phyloP scores from a whole-genome alignment of 2,329 filamentous ascomycete species.

The Pezicula rhizophila region DNA sequence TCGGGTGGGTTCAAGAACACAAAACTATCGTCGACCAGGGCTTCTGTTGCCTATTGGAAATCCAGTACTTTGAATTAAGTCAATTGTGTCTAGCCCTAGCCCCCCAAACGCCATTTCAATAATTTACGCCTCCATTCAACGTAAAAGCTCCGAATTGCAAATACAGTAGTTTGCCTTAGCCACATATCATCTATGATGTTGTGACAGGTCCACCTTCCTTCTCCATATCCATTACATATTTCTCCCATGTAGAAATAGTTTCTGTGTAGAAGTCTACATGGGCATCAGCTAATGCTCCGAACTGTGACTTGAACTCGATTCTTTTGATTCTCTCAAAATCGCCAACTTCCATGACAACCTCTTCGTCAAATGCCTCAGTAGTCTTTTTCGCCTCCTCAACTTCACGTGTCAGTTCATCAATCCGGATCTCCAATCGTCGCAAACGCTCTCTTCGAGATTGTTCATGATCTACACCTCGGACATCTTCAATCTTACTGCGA shows the following conservation, averaged over 20 bases:
- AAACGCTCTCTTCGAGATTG: conserved; percentile 80
- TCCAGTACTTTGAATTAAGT: too few relatives aligned
- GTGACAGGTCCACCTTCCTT: conserved; percentile 24
- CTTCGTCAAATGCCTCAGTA: conserved; percentile 90
- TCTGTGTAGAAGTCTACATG: conserved; percentile 83
- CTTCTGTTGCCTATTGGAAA: too few relatives aligned
- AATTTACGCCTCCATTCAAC: too few relatives aligned
- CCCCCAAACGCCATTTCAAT: too few relatives aligned
- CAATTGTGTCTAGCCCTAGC: too few relatives aligned
- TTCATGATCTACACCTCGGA: conserved; percentile 93
- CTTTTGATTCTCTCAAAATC: conserved; percentile 98
- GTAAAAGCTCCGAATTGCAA: too few relatives aligned
- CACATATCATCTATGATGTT: background rate
- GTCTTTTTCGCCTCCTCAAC: conserved; percentile 83
- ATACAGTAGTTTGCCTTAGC: too few relatives aligned
- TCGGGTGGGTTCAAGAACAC: too few relatives aligned
- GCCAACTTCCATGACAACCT: conserved; percentile 84
- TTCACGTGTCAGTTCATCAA: conserved; percentile 84
- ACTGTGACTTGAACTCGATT: conserved; percentile 80
- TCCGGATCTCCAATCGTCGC: conserved; percentile 84
- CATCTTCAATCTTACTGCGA: conserved; percentile 91
- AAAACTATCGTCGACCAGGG: too few relatives aligned
- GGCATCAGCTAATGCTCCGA: conserved; percentile 76
- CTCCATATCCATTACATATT: conserved; percentile 85
- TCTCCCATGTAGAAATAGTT: conserved; percentile 79